These are phyloP conservation scores for Ganoderma resinaceum DNA, from an alignment of 1,284 basidiomycete species.

Conservation along the genomic window DNA sequence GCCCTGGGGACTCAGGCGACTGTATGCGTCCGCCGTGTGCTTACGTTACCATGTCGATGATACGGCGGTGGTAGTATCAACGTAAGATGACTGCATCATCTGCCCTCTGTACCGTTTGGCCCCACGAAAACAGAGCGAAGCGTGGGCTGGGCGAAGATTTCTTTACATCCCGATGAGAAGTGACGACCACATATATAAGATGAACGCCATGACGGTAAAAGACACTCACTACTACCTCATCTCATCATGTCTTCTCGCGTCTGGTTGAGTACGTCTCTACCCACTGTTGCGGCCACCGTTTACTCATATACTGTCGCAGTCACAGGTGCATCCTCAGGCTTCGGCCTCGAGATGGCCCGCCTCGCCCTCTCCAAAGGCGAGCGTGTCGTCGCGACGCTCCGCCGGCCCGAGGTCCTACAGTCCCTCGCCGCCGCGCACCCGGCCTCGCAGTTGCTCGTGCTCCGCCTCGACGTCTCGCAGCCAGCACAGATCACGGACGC, in stretches of 20 bases:
- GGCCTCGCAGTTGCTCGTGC: slow-evolving; percentile 41
- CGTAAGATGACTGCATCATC: too few species aligned
- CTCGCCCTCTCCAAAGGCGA: slow-evolving; percentile 38
- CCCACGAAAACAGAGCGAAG: too few species aligned
- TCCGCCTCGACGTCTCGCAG: slow-evolving; percentile 48
- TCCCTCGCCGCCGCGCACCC: slow-evolving; percentile 31
- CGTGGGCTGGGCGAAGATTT: too few species aligned
- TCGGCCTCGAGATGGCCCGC: slow-evolving; percentile 38
- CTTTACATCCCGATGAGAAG: too few species aligned
- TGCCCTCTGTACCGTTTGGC: too few species aligned
- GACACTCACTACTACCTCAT: neutral
- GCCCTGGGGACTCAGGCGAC: too few species aligned
- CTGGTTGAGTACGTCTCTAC: slow-evolving; percentile 24
- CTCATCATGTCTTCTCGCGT: slow-evolving; percentile 19
- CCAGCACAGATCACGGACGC: slow-evolving; percentile 39
- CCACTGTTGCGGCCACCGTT: neutral
- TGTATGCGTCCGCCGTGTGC: too few species aligned
- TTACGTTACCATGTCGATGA: too few species aligned
- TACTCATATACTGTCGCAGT: slow-evolving; percentile 25
- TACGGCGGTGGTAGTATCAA: too few species aligned
- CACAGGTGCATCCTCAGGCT: slow-evolving; percentile 43
- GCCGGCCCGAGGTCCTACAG: slow-evolving; percentile 37
- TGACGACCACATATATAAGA: neutral
- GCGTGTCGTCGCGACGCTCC: slow-evolving; percentile 42
- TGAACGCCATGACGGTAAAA: neutral